Percentiles rank a stretch among this genome's conserved stretches.
These are phyloP conservation scores for Carex sylvatica DNA, from an alignment of 202 grass and related monocot genomes.

Conservation along the genomic window DNA sequence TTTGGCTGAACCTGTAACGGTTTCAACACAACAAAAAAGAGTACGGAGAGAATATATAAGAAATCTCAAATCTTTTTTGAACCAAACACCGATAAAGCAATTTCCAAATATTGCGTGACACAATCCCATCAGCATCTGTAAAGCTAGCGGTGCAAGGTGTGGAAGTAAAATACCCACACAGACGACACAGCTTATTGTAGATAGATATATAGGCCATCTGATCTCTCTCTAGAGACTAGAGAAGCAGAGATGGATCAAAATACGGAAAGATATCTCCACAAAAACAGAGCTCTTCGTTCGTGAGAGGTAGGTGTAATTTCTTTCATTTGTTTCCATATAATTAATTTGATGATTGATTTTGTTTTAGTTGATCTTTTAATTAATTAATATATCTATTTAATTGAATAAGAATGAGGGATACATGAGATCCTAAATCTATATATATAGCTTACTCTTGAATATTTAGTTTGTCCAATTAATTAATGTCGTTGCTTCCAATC, in stretches of 20 bases:
- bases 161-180: neutral
- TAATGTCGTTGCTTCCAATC: neutral
- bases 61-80: neutral
- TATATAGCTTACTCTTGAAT: neutral
- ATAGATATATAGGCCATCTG: neutral
- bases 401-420: neutral
- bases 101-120: neutral
- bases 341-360: neutral
- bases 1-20: constrained; percentile 11
- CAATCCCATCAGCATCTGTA: neutral
- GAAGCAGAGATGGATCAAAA: neutral
- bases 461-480: neutral
- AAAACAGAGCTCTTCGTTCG: neutral
- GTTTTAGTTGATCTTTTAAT: neutral
- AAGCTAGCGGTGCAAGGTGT: neutral
- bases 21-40: neutral
- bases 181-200: neutral
- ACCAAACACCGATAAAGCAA: neutral
- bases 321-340: neutral
- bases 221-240: too few relatives aligned
- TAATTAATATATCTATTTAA: neutral
- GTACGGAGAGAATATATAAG: neutral
- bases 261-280: neutral
- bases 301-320: neutral
- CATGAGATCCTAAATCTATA: constrained; percentile 11